These are phyloP conservation scores for Biscutella auriculata DNA, from an alignment of 441 rosid genomes.

Conservation along the genomic window DNA sequence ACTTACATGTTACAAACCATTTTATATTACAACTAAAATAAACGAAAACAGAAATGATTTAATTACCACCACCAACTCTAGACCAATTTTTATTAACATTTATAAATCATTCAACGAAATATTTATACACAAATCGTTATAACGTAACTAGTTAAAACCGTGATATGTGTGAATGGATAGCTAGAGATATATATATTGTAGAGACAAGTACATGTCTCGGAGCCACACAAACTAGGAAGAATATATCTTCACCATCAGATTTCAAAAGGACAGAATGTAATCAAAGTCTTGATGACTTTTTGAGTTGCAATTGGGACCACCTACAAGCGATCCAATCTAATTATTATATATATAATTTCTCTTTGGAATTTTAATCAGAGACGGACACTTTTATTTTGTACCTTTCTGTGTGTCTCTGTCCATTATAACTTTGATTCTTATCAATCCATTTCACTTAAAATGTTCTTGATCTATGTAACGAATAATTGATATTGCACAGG, in stretches of 20 bases:
- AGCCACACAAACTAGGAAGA: conserved; percentile 13
- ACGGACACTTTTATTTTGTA: conserved; percentile 1
- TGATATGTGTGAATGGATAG: conserved; percentile 10
- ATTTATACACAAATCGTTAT: not conserved
- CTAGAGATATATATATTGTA: not conserved
- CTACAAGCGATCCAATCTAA: conserved; percentile 13
- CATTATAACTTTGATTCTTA: not conserved
- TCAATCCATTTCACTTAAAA: not conserved
- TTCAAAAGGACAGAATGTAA: conserved; percentile 16
- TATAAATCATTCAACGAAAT: too few relatives aligned
- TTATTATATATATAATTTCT: not conserved
- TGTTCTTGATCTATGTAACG: not conserved
- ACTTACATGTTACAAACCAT: too few relatives aligned
- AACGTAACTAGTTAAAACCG: not conserved
- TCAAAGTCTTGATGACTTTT: conserved; percentile 18
- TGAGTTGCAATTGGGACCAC: conserved; percentile 17
- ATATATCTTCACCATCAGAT: conserved; percentile 15
- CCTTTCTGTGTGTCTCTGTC: not conserved
- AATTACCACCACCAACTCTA: too few relatives aligned
- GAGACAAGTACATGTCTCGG: not conserved
- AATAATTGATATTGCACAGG: not conserved
- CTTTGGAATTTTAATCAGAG: conserved; percentile 9
- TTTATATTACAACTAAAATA: too few relatives aligned
- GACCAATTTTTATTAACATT: too few relatives aligned
- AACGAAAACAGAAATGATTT: too few relatives aligned